Conservation (phyloP, 129 eudicot species). For the Centaurea solstitialis region DNA sequence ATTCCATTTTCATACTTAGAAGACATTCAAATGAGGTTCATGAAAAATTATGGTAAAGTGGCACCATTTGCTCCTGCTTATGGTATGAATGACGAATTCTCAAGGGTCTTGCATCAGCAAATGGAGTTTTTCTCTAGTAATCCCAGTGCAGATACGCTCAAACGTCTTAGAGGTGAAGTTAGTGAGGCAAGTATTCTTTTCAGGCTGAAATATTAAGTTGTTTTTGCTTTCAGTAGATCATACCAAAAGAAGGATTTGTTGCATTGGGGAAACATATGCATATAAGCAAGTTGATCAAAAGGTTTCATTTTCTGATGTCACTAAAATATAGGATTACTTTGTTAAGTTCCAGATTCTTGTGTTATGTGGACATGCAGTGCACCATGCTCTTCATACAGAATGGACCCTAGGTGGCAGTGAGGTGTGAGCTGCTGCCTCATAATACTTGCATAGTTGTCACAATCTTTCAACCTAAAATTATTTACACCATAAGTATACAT, state of each 20-base stretch:
- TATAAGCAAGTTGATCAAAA: neutral
- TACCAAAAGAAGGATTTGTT: neutral
- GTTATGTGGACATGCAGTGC: neutral
- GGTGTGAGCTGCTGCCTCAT: neutral
- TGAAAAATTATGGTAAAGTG: conserved; percentile 92
- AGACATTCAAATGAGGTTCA: conserved; percentile 92
- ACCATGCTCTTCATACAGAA: neutral
- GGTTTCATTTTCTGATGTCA: neutral
- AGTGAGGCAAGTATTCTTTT: conserved; percentile 76
- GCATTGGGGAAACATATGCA: neutral
- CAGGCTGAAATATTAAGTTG: neutral
- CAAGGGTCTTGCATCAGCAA: conserved; percentile 98
- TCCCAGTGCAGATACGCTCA: conserved; percentile 91
- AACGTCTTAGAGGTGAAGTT: conserved; percentile 93
- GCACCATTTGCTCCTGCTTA: conserved; percentile 91
- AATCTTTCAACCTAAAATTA: neutral
- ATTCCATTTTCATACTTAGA: conserved; percentile 89
- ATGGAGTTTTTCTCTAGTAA: conserved; percentile 98
- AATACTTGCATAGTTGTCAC: neutral
- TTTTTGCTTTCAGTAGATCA: neutral
- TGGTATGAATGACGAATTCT: conserved; percentile 98
- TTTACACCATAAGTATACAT: too few relatives aligned
- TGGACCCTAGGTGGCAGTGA: neutral
- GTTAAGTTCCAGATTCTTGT: neutral
- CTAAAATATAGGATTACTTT: neutral